Percentiles rank a stretch among this genome's conserved stretches.
Conservation (phyloP, 768 basidiomycete genomes). For the Hericium rajendrae region DNA sequence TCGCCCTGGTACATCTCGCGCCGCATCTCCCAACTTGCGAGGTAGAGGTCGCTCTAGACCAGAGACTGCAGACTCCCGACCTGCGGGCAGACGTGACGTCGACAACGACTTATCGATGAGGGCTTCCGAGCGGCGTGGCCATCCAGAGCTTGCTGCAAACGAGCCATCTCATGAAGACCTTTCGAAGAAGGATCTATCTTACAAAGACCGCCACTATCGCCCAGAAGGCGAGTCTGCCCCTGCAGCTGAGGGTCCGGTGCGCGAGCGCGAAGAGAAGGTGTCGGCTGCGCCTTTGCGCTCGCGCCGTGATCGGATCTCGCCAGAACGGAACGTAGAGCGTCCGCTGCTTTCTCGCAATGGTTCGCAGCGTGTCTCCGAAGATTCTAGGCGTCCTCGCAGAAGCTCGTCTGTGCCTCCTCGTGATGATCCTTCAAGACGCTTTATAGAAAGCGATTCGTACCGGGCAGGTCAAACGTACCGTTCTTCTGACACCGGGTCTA, state of each 20-base stretch:
- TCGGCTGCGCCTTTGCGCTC: neutral
- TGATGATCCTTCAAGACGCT: neutral
- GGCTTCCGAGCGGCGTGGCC: neutral
- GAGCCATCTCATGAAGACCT: neutral
- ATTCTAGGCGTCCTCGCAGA: neutral
- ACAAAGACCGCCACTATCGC: constrained; percentile 1
- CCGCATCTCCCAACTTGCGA: constrained; percentile 6
- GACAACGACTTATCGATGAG: neutral
- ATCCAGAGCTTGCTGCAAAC: neutral
- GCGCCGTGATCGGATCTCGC: neutral
- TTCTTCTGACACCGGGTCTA: neutral
- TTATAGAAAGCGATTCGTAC: neutral
- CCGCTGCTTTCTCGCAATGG: neutral
- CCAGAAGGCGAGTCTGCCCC: neutral
- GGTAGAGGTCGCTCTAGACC: constrained; percentile 4
- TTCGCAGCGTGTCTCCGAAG: neutral
- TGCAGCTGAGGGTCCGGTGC: neutral
- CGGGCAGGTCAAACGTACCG: neutral
- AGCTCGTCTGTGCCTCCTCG: neutral
- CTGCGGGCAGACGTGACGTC: constrained; percentile 4
- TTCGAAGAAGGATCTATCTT: neutral
- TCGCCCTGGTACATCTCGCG: constrained; percentile 2
- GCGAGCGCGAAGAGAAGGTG: neutral
- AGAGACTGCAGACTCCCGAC: constrained; percentile 4
- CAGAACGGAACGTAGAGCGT: neutral